These are phyloP conservation scores for Nepenthes mirabilis DNA, from an alignment of 148 eudicot species.

Conservation along the genomic window DNA sequence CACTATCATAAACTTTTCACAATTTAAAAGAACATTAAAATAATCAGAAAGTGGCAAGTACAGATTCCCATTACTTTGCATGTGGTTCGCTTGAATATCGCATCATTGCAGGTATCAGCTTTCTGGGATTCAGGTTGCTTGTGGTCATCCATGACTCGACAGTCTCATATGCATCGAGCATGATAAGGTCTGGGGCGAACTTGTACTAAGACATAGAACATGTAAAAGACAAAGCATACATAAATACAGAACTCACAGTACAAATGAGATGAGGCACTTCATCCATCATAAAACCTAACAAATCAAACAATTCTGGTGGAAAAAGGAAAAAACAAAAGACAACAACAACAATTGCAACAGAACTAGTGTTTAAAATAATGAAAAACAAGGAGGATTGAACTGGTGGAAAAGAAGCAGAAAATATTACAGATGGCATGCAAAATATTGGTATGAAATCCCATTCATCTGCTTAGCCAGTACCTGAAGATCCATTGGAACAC, in stretches of 20 bases:
- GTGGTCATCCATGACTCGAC: slow-evolving; percentile 97
- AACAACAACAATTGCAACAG: too few species aligned
- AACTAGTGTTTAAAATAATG: neutral
- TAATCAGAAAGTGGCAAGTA: neutral
- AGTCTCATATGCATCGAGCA: slow-evolving; percentile 99
- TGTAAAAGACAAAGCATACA: neutral
- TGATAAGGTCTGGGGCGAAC: slow-evolving; percentile 96
- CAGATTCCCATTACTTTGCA: slow-evolving; percentile 52
- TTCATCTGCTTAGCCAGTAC: slow-evolving; percentile 20
- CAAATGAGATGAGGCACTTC: neutral
- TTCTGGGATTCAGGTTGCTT: slow-evolving; percentile 76
- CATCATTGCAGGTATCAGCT: slow-evolving; percentile 98
- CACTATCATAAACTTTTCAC: too few species aligned
- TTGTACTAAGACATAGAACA: slow-evolving; percentile 46
- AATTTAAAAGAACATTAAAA: too few species aligned
- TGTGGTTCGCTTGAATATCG: slow-evolving; percentile 97
- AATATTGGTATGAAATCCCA: slow-evolving; percentile 2
- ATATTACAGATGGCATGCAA: neutral
- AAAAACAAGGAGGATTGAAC: neutral
- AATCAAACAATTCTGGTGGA: too few species aligned
- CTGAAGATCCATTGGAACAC: slow-evolving; percentile 74
- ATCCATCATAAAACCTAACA: neutral
- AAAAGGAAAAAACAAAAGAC: too few species aligned
- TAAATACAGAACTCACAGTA: neutral
- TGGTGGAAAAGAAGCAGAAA: slow-evolving; percentile 1